phyloP scores from a whole-genome alignment of 2,329 filamentous ascomycete species.

The Trichoderma oligosporum region DNA sequence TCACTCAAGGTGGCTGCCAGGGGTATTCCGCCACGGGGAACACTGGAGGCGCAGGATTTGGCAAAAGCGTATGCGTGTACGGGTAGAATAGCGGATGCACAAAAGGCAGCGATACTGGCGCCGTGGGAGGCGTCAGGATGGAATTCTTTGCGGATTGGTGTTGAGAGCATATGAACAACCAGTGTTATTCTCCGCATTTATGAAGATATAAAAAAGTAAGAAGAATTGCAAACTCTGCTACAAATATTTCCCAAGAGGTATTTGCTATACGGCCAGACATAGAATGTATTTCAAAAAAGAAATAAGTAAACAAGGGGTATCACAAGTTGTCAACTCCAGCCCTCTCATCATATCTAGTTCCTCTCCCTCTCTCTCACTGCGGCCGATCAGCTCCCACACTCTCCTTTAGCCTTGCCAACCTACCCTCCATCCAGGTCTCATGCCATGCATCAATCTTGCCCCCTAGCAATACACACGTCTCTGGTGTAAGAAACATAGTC shows the following conservation, averaged over 20 bases:
- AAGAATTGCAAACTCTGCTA: too few relatives aligned
- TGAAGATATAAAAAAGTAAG: not conserved
- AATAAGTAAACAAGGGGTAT: slow-evolving; percentile 13
- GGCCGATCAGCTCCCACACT: slow-evolving; percentile 43
- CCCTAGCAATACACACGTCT: slow-evolving; percentile 68
- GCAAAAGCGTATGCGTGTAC: slow-evolving; percentile 71
- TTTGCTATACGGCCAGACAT: too few relatives aligned
- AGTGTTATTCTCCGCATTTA: too few relatives aligned
- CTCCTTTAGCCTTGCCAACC: slow-evolving; percentile 65
- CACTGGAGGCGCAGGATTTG: slow-evolving; percentile 65
- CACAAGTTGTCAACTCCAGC: slow-evolving; percentile 10
- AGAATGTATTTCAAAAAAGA: not conserved
- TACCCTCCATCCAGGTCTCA: slow-evolving; percentile 67
- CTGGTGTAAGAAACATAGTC: slow-evolving; percentile 71
- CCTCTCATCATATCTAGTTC: not conserved
- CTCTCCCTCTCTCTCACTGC: slow-evolving; percentile 3
- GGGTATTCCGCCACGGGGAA: slow-evolving; percentile 68
- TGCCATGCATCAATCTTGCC: slow-evolving; percentile 83
- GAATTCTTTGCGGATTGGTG: slow-evolving; percentile 47
- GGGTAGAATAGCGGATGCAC: slow-evolving; percentile 66
- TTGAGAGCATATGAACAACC: slow-evolving; percentile 27
- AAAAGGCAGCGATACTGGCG: slow-evolving; percentile 72
- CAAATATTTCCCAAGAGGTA: too few relatives aligned
- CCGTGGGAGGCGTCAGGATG: slow-evolving; percentile 72
- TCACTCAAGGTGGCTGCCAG: slow-evolving; percentile 74